phyloP scores from a whole-genome alignment of 495 filamentous ascomycete genomes.

The Hyphodiscus hymeniophilus region DNA sequence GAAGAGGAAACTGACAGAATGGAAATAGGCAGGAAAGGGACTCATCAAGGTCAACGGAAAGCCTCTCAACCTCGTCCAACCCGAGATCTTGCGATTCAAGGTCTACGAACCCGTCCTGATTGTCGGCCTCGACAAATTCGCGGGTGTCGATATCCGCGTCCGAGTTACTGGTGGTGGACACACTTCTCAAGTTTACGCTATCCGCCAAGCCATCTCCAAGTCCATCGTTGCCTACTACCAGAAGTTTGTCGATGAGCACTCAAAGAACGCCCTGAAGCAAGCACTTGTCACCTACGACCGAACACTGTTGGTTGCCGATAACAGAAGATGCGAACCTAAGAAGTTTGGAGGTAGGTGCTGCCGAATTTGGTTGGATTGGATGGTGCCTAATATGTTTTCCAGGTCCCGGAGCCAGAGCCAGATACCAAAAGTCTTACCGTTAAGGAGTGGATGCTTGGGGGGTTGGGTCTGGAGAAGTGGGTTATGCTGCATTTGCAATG shows the following conservation, averaged over 20 bases:
- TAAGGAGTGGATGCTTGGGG: constrained; percentile 28
- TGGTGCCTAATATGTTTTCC: constrained; percentile 21
- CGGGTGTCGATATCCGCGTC: constrained; percentile 93
- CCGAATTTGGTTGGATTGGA: background rate
- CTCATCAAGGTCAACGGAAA: constrained; percentile 98
- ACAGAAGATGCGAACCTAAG: constrained; percentile 90
- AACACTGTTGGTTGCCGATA: constrained; percentile 94
- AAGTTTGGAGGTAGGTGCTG: constrained; percentile 54
- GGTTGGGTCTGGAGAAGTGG: constrained; percentile 18
- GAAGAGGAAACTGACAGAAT: constrained; percentile 15
- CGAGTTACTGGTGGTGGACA: constrained; percentile 96
- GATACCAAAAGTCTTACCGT: constrained; percentile 87
- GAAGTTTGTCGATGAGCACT: constrained; percentile 99
- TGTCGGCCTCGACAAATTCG: constrained; percentile 93
- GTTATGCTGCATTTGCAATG: constrained; percentile 27
- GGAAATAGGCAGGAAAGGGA: constrained; percentile 72
- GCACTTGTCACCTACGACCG: constrained; percentile 91
- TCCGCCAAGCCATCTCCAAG: constrained; percentile 98
- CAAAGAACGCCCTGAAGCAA: constrained; percentile 98
- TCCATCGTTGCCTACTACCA: constrained; percentile 99
- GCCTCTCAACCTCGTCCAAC: constrained; percentile 86
- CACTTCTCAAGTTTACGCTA: constrained; percentile 96
- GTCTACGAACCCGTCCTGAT: constrained; percentile 97
- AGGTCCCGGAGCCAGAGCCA: constrained; percentile 85
- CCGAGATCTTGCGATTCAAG: constrained; percentile 97